Percentiles rank a stretch among this genome's conserved stretches.
Conservation (phyloP, 164 flowering plant species). For the Vitis vinifera region ASM3070453v1 NC_081806.1:1212001-1212500, state of each 20-base stretch:
- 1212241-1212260: background rate
- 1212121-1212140: conserved; percentile 90
- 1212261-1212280: background rate
- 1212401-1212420: too few relatives aligned
- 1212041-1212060: conserved; percentile 80
- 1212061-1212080: conserved; percentile 71
- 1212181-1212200: conserved; percentile 99
- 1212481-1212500: too few relatives aligned
- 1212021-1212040: conserved; percentile 85
- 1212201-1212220: conserved; percentile 86
- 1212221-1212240: conserved; percentile 68
- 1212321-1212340: background rate
- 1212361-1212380: too few relatives aligned
- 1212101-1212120: conserved; percentile 90
- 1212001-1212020: conserved; percentile 98
- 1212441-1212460: too few relatives aligned
- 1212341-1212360: too few relatives aligned
- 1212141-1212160: conserved; percentile 86
- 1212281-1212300: background rate
- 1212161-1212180: conserved; percentile 96
- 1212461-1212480: too few relatives aligned
- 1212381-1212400: too few relatives aligned
- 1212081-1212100: conserved; percentile 93
- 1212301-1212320: background rate
- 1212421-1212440: too few relatives aligned